A percentile compares a stretch with the other conserved stretches of the same genome.
phyloP scores from a whole-genome alignment of 768 basidiomycete genomes.

The Myochromella boudieri region DNA sequence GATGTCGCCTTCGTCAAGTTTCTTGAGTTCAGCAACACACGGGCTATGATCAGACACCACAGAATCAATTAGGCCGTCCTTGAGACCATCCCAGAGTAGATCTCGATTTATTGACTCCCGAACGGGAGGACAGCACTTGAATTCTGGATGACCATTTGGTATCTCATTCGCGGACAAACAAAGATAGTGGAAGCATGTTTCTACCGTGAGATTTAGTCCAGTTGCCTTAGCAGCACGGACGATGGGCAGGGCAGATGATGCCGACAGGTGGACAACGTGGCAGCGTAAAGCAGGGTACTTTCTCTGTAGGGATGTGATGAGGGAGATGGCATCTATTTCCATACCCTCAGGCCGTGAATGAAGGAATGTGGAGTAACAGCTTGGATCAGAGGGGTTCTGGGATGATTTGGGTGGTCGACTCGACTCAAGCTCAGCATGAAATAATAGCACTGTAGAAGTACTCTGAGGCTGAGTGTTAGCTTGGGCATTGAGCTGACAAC shows the following conservation, averaged over 20 bases:
- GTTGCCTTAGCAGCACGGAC: slow-evolving; percentile 67
- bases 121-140: slow-evolving; percentile 97
- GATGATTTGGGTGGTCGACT: slow-evolving; percentile 9
- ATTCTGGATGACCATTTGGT: slow-evolving; percentile 76
- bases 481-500: slow-evolving; percentile 5
- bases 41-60: slow-evolving; percentile 98
- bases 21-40: slow-evolving; percentile 81
- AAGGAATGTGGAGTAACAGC: slow-evolving; percentile 78
- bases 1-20: slow-evolving; percentile 71
- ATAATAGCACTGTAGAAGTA: slow-evolving; percentile 71
- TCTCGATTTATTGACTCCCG: slow-evolving; percentile 72
- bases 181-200: slow-evolving; percentile 98
- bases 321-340: slow-evolving; percentile 78
- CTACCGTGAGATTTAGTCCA: slow-evolving; percentile 78
- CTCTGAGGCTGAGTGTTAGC: slow-evolving; percentile 40
- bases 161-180: slow-evolving; percentile 72
- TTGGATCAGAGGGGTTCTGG: slow-evolving; percentile 35
- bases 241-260: slow-evolving; percentile 74
- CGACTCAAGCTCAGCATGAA: slow-evolving; percentile 86
- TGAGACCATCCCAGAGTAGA: slow-evolving; percentile 76
- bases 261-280: slow-evolving; percentile 96
- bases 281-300: slow-evolving; percentile 69
- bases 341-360: slow-evolving; percentile 78
- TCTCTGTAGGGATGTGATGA: slow-evolving; percentile 67
- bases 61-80: slow-evolving; percentile 83